These are phyloP conservation scores for Rhizoctonia solani DNA, from an alignment of 1,284 basidiomycete genomes.

Conservation along the genomic window DNA sequence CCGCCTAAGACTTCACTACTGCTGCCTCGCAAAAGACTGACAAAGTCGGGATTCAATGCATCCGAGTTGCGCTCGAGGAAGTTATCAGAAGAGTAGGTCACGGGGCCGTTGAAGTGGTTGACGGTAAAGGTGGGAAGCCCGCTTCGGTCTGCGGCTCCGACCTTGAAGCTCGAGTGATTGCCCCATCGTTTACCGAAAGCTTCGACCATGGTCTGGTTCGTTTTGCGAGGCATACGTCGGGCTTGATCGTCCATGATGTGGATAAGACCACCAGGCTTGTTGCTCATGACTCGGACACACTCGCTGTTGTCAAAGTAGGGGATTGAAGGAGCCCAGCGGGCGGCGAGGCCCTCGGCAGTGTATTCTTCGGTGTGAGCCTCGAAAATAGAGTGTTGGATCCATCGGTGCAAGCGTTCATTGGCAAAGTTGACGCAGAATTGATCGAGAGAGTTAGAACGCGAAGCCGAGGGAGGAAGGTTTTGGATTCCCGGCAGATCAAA, in stretches of 20 bases:
- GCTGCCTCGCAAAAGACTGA: constrained; percentile 79
- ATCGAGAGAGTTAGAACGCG: constrained; percentile 86
- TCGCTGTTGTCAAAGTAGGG: constrained; percentile 93
- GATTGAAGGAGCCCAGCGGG: constrained; percentile 64
- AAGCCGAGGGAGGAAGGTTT: constrained; percentile 68
- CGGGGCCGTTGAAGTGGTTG: constrained; percentile 88
- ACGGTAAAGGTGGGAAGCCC: constrained; percentile 89
- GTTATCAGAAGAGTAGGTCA: constrained; percentile 88
- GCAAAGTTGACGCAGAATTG: constrained; percentile 97
- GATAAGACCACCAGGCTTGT: constrained; percentile 87
- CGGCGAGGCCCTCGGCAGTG: constrained; percentile 78
- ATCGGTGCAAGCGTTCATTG: constrained; percentile 87
- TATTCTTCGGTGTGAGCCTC: constrained; percentile 83
- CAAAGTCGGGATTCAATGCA: constrained; percentile 89
- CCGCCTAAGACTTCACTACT: constrained; percentile 47
- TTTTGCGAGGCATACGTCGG: constrained; percentile 84
- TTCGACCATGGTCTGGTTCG: constrained; percentile 91
- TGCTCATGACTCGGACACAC: constrained; percentile 83
- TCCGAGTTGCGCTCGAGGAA: constrained; percentile 92
- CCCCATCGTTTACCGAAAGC: constrained; percentile 94
- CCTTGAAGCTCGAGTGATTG: constrained; percentile 89
- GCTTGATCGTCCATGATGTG: constrained; percentile 99
- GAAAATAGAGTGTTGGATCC: constrained; percentile 79
- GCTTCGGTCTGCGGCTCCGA: constrained; percentile 71
- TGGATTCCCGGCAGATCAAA: constrained; percentile 95